Percentiles rank a stretch among this genome's conserved stretches.
Evolutionary conservation across 306 rosid genomes (phyloP).

Genomic region (Amphicarpaea edgeworthii): DNA sequence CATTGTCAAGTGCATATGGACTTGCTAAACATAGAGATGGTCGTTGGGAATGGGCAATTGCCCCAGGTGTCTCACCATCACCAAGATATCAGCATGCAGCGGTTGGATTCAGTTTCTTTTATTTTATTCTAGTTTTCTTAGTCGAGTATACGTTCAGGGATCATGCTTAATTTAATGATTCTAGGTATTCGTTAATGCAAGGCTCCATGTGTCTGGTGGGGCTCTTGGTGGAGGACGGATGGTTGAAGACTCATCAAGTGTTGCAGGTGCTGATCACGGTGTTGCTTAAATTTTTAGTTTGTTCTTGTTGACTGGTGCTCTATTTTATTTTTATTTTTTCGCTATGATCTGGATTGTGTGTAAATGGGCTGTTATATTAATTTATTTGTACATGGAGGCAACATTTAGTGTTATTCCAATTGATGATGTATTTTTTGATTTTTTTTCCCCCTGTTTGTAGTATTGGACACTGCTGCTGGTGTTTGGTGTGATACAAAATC

Average conservation of each 20-base stretch:
- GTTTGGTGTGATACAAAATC: constrained; percentile 99
- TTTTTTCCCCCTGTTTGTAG: constrained; percentile 56
- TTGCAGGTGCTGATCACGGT: constrained; percentile 78
- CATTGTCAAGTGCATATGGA: constrained; percentile 98
- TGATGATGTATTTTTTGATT: constrained; percentile 37
- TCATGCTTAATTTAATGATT: constrained; percentile 52
- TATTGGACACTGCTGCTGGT: constrained; percentile 99
- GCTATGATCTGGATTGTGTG: constrained; percentile 21
- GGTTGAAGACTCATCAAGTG: constrained; percentile 99
- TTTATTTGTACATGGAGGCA: constrained; percentile 32
- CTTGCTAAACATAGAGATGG: constrained; percentile 99
- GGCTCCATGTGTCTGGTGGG: constrained; percentile 99
- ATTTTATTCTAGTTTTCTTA: constrained; percentile 26
- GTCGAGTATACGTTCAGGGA: constrained; percentile 40
- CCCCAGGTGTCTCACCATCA: constrained; percentile 99
- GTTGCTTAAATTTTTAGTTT: constrained; percentile 33
- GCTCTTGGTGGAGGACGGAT: constrained; percentile 99
- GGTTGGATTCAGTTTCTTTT: constrained; percentile 63
- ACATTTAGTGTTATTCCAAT: constrained; percentile 5
- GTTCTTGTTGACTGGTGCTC: constrained; percentile 36
- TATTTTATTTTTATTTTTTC: not conserved
- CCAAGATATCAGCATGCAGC: constrained; percentile 99
- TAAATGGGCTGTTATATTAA: not conserved
- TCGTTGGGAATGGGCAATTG: constrained; percentile 99
- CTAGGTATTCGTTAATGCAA: constrained; percentile 98